Percentiles rank a stretch among this genome's conserved stretches.
These are phyloP conservation scores for Carex arenaria DNA, from an alignment of 202 grass and related monocot species.

Conservation along the genomic window DNA sequence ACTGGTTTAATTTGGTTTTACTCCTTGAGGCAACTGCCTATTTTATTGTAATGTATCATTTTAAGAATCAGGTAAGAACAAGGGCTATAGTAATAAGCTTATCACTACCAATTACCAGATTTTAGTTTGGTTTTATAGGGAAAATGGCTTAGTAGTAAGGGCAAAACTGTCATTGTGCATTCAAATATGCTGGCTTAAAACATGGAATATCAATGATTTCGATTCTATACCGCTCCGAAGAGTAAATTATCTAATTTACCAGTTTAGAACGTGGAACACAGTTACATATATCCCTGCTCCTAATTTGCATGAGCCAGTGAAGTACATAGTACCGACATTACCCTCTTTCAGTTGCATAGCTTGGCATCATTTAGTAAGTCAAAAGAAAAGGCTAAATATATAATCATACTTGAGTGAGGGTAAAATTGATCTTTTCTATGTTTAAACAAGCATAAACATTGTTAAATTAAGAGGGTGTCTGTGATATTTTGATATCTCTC, in stretches of 20 bases:
- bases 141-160: neutral
- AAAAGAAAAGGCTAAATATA: neutral
- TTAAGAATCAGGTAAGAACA: neutral
- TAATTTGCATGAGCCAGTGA: neutral
- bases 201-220: neutral
- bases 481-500: neutral
- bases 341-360: neutral
- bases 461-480: neutral
- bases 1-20: neutral
- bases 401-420: neutral
- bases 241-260: neutral
- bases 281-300: neutral
- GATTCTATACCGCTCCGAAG: neutral
- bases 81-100: neutral
- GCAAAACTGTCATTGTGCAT: neutral
- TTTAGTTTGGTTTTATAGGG: neutral
- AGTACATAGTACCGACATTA: neutral
- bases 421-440: neutral
- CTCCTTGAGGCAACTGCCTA: neutral
- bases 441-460: neutral
- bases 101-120: neutral
- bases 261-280: neutral
- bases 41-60: neutral
- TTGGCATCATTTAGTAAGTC: neutral
- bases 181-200: neutral